phyloP scores from a whole-genome alignment of 805 yeast species.

The Limtongozyma cylindracea region DNA sequence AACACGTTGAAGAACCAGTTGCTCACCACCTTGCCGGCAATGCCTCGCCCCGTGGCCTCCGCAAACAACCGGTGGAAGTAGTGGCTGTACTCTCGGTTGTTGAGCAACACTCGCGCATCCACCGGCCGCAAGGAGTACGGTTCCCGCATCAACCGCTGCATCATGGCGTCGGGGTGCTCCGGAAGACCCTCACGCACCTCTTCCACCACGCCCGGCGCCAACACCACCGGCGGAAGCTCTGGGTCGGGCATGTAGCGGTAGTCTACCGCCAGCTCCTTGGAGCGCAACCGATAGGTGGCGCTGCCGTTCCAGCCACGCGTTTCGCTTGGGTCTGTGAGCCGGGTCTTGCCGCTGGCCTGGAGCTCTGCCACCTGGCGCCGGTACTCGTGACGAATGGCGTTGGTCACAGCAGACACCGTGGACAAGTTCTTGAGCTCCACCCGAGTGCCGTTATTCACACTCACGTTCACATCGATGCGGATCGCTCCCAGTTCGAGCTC shows the following conservation, averaged over 20 bases:
- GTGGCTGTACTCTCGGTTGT: neutral
- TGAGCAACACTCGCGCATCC: constrained; percentile 1
- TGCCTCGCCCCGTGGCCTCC: no score
- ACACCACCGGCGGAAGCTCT: constrained; percentile 38
- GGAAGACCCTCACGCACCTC: constrained; percentile 22
- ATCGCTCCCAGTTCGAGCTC: constrained; percentile 88
- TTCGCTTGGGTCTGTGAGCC: constrained; percentile 16
- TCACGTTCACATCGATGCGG: constrained; percentile 86
- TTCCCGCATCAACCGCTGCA: constrained; percentile 1
- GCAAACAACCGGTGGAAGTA: no score
- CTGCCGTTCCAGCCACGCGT: constrained; percentile 88
- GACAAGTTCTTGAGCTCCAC: constrained; percentile 83
- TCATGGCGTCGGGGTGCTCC: no score
- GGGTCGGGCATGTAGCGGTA: constrained; percentile 91
- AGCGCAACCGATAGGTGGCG: constrained; percentile 38
- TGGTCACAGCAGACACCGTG: constrained; percentile 53
- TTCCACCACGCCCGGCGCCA: constrained; percentile 16
- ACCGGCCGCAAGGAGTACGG: neutral
- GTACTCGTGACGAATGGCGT: constrained; percentile 55
- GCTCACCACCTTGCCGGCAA: no score
- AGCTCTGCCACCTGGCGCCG: constrained; percentile 55
- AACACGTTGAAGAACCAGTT: no score
- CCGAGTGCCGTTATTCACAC: constrained; percentile 43
- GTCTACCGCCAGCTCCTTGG: constrained; percentile 64
- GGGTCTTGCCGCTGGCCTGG: constrained; percentile 13